A percentile compares a stretch with the other conserved stretches of the same genome.
phyloP scores from a whole-genome alignment of 306 rosid species.

The Ochetophila trinervis region DNA sequence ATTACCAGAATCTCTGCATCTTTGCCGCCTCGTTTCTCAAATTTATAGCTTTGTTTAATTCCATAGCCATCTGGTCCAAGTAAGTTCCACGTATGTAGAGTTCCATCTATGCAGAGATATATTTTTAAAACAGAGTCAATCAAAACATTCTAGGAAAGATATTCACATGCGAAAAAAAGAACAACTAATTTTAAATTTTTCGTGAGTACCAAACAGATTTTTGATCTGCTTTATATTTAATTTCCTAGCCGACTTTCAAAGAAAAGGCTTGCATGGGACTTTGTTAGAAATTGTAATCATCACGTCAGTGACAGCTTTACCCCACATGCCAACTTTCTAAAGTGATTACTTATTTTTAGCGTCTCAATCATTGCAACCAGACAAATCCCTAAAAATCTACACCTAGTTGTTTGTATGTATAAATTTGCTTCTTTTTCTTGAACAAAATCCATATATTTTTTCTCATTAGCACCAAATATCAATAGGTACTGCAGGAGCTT shows the following conservation, averaged over 20 bases:
- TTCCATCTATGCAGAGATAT: conserved; percentile 8
- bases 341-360: not conserved
- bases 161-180: conserved; percentile 6
- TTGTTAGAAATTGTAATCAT: too few relatives aligned
- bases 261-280: not conserved
- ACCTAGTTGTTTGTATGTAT: not conserved
- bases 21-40: not conserved
- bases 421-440: not conserved
- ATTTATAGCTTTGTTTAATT: not conserved
- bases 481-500: too few relatives aligned
- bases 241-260: not conserved
- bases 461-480: not conserved
- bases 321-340: conserved; percentile 28
- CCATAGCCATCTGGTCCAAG: not conserved
- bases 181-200: not conserved
- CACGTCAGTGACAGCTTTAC: conserved; percentile 35
- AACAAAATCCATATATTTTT: not conserved
- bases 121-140: too few relatives aligned
- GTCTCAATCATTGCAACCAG: conserved; percentile 9
- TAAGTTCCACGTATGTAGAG: conserved; percentile 18
- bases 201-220: not conserved
- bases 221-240: not conserved
- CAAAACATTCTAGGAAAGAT: not conserved
- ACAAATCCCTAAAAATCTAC: conserved; percentile 12
- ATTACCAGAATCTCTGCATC: too few relatives aligned